Evolutionary conservation across 441 rosid genomes (phyloP), one percentile per base, ranked within the genome.

Genomic region (Breynia disticha): DNA sequence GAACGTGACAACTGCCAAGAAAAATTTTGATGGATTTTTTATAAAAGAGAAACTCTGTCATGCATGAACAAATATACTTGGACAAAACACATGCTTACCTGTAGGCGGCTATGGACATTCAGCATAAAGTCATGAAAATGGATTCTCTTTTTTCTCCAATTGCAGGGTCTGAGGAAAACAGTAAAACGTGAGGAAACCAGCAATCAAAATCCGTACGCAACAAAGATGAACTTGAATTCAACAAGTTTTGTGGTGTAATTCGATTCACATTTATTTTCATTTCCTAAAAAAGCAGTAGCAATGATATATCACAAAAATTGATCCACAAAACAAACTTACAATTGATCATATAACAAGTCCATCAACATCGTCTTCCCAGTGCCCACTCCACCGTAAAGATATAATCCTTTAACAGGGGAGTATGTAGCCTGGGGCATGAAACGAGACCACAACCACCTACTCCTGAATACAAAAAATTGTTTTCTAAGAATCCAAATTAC

Each of bases 101-200:
- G 98, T 71, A 93, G 79, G 59, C 95, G 71, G 57, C 98, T 86
- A 63, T 93, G 97, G 62, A 89, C 82, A 66, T 76, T 87, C 70
- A 93, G 73, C 99, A 93, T 93, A 76, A 93, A 89, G 79, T 93
- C 97, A 49, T 93, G 99, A 72, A 86, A 93, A 73, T 93, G 98
- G 45, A 89, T 93, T 80, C 98, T 79, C 76, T 75, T 83, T 79
- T 86, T 93, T 69, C 96, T 93, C 97, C 97, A 93, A 59, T 75
- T 72, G 46, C 68, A n/a, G 47, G 98, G 97, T 82, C 98, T 91
- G 72, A 55, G 14, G 39, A 52, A 60, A 58, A 52, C 16, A 38
- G 19, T 21, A 51, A 37, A 32, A 67, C 16, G 11, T 45, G 20
- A 60, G 32, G 39, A 45, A 57, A 48, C 41, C 11, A 44, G 20